Evolutionary conservation across 2,329 filamentous ascomycete species (phyloP), one percentile per base, ranked within the genome.

Genomic region (Plenodomus lindquistii): DNA sequence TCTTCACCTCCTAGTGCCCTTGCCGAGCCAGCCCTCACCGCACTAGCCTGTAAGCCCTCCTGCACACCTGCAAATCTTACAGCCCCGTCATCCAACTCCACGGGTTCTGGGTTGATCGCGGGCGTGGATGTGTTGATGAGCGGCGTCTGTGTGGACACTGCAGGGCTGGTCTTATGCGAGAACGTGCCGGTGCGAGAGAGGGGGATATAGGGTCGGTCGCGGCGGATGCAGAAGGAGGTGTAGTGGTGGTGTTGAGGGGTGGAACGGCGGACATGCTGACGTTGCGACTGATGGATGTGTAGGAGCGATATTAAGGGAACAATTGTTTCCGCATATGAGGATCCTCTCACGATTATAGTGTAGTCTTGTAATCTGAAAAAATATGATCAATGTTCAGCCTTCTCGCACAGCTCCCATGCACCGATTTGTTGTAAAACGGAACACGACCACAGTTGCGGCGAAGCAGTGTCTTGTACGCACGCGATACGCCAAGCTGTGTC

Each of bases 61-160:
- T 43, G 39, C 29, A 47, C 55, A 48, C 52, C 58, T 48, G 62
- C 45, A 46, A 61, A 49, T 41, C 52, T 54, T n/a, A 58, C 17
- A 1, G 63, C 54, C 3, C 55, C 48, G 24, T 70, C 69, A 43
- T 79, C 76, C 4, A 79, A 55, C 57, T 79, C 77, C 4, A 77
- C 69, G 0, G 76, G 75, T 37, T 66, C 63, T 10, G 61, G 55
- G 52, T 79, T 78, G 55, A 78, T 73, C 4, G 75, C 63, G 0
- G 71, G 72, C 2, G 70, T 67, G 4, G 60, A 62, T 1, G 71
- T 68, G 4, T 72, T 68, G 52, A 78, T 71, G 34, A 69, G 63
- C 0, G 70, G 65, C 6, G 65, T 65, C 18, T 59, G 54, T 7
- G 69, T 52, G 16, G 59, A 35, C 10, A 59, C 61, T 6, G 62